Percentiles rank a stretch among this genome's conserved stretches.
Evolutionary conservation across 495 filamentous ascomycete genomes (phyloP).

Genomic region (Hamigera avellanea): DNA sequence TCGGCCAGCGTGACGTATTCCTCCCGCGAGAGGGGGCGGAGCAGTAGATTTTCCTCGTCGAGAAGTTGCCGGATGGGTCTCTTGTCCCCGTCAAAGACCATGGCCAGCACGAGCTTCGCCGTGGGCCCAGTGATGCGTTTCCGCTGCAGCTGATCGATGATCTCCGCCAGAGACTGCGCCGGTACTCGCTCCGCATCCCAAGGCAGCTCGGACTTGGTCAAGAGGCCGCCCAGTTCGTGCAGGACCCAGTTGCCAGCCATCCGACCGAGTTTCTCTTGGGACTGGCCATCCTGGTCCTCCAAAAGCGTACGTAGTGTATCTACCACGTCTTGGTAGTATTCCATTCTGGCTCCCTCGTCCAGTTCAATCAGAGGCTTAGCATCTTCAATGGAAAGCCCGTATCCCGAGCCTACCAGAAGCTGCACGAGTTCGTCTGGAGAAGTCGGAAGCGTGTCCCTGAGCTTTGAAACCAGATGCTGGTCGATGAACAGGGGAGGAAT

Average conservation of each 20-base stretch:
- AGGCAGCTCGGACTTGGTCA: constrained; percentile 37
- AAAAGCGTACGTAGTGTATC: constrained; percentile 36
- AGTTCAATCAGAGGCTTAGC: constrained; percentile 69
- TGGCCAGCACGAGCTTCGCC: constrained; percentile 62
- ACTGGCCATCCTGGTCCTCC: constrained; percentile 15
- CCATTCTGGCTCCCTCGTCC: constrained; percentile 67
- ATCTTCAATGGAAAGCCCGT: constrained; percentile 69
- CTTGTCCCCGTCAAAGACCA: constrained; percentile 42
- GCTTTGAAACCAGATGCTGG: constrained; percentile 49
- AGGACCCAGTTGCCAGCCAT: constrained; percentile 63
- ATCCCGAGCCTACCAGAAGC: constrained; percentile 40
- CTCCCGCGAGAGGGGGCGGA: constrained; percentile 42
- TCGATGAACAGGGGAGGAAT: constrained; percentile 69
- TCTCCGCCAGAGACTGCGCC: constrained; percentile 47
- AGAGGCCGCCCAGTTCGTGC: constrained; percentile 76
- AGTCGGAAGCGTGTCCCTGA: constrained; percentile 48
- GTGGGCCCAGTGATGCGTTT: constrained; percentile 62
- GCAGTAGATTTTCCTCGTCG: constrained; percentile 51
- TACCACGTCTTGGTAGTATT: constrained; percentile 73
- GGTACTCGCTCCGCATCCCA: constrained; percentile 49
- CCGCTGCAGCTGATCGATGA: constrained; percentile 51
- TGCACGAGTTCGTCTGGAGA: constrained; percentile 59
- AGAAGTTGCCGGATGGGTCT: constrained; percentile 49
- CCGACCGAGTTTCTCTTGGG: constrained; percentile 17
- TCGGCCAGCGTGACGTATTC: constrained; percentile 35